A percentile compares a stretch with the other conserved stretches of the same genome.
phyloP scores from a whole-genome alignment of 2,329 filamentous ascomycete genomes.

The Pseudocercospora eumusae region DNA sequence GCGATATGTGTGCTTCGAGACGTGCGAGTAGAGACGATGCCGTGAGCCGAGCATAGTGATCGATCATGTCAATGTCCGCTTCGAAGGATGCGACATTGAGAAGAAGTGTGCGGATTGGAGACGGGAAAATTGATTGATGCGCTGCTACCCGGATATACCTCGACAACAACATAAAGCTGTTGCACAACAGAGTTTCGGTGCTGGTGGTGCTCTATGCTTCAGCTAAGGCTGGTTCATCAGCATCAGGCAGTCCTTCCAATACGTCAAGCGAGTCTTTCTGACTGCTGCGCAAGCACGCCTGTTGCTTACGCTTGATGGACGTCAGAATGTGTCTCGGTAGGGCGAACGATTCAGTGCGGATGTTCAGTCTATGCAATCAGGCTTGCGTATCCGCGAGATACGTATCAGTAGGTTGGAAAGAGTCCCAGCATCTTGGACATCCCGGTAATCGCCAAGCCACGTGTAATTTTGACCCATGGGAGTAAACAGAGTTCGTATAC shows the following conservation, averaged over 20 bases:
- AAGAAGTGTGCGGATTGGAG: not conserved
- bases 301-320: not conserved
- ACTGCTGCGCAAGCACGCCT: not conserved
- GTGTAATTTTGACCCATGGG: not conserved
- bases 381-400: not conserved
- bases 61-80: not conserved
- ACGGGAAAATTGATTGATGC: not conserved
- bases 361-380: not conserved
- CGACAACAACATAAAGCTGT: not conserved
- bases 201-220: not conserved
- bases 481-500: not conserved
- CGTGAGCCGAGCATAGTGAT: not conserved
- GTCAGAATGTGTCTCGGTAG: not conserved
- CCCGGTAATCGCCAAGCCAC: not conserved
- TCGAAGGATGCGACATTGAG: not conserved
- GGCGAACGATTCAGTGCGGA: not conserved
- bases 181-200: not conserved
- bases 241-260: not conserved
- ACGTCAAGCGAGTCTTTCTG: not conserved
- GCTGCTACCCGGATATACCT: not conserved
- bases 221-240: not conserved
- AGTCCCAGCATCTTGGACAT: not conserved
- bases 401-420: not conserved
- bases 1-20: not conserved
- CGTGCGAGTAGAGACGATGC: not conserved